Evolutionary conservation across 2,329 filamentous ascomycete genomes (phyloP), one percentile per base, ranked within the genome.

Genomic region (Microcyclospora pomicola): DNA sequence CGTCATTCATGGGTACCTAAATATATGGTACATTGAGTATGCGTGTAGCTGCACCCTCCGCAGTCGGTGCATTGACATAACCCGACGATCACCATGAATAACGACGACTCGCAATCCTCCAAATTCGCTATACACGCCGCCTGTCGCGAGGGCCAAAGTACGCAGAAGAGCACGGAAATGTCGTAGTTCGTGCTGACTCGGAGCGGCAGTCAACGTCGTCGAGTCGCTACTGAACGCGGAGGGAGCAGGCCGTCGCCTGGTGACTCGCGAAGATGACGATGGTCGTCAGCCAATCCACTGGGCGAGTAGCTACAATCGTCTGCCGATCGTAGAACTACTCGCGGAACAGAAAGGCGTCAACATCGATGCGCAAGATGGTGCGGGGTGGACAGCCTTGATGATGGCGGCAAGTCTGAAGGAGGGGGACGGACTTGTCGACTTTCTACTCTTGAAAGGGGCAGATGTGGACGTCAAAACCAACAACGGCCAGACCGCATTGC

Each of bases 231-330:
- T 88, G 32, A 75, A 75, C 55, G 76, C 78, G 48, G 86, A 93
- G 54, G 12, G 12, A n/a, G 19, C 19, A 24, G 19, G 19, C 19
- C 78, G 82, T 2, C 87, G 82, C 52, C 73, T 92, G 30, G 78
- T 83, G 16, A 69, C 65, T 41, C 75, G 77, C 52, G 68, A 66
- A 53, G 91, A 98, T 53, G 80, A 83, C 35, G 91, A 98, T 59
- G 84, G 85, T 12, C 82, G 91, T 33, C 73, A 94, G 29, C 80
- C 91, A 2, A 77, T 96, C 40, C 91, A 98, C 67, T 98, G 91
- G 91, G 88, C 91, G 0, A 75, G 77, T 2, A 91, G 87, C 15
- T 81, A 82, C 59, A 92, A 91, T 57, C 79, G 77, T 48, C 62
- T 80, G 6, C 72, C 78, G 15, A 85, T 95, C 42, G 77, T 83